Percentiles rank a stretch among this genome's conserved stretches.
Evolutionary conservation across 1,284 basidiomycete species (phyloP).

Genomic region (Marasmius sp.): DNA sequence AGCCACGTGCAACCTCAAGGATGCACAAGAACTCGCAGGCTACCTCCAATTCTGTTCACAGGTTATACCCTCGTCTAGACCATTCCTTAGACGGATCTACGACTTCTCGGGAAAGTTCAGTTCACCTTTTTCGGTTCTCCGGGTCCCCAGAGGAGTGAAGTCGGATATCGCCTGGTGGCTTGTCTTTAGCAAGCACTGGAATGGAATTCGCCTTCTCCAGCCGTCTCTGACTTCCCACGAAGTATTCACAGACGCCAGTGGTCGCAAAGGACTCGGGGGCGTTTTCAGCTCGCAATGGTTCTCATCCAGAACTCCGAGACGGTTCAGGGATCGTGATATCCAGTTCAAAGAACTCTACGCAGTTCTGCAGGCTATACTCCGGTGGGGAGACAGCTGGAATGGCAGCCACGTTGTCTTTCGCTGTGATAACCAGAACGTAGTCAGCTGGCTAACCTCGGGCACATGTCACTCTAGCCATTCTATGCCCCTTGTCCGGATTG

Average conservation of each 20-base stretch:
- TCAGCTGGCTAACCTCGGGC: no score
- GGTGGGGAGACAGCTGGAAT: neutral
- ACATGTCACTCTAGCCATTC: constrained; percentile 15
- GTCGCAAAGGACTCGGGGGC: constrained; percentile 14
- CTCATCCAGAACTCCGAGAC: constrained; percentile 22
- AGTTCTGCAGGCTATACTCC: neutral
- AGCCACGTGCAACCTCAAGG: constrained; percentile 11
- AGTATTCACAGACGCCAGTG: constrained; percentile 13
- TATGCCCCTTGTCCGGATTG: constrained; percentile 13
- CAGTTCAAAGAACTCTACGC: neutral
- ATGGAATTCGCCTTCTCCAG: constrained; percentile 28
- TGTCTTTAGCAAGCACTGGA: constrained; percentile 24
- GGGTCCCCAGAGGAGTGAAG: constrained; percentile 19
- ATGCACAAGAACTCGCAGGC: constrained; percentile 25
- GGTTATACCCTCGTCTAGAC: constrained; percentile 28
- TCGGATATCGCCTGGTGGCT: constrained; percentile 30
- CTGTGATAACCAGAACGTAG: neutral
- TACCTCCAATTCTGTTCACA: constrained; percentile 31
- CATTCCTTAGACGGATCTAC: constrained; percentile 26
- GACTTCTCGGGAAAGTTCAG: constrained; percentile 25
- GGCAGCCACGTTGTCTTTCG: neutral
- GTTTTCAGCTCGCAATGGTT: constrained; percentile 12
- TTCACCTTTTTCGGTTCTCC: constrained; percentile 18
- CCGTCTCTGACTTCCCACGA: constrained; percentile 13
- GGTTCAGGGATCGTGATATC: constrained; percentile 28